Percentiles rank a stretch among this genome's conserved stretches.
These are phyloP conservation scores for Globisporangium takayamanum DNA, from an alignment of 352 stramenopile species.

Conservation along the genomic window DNA sequence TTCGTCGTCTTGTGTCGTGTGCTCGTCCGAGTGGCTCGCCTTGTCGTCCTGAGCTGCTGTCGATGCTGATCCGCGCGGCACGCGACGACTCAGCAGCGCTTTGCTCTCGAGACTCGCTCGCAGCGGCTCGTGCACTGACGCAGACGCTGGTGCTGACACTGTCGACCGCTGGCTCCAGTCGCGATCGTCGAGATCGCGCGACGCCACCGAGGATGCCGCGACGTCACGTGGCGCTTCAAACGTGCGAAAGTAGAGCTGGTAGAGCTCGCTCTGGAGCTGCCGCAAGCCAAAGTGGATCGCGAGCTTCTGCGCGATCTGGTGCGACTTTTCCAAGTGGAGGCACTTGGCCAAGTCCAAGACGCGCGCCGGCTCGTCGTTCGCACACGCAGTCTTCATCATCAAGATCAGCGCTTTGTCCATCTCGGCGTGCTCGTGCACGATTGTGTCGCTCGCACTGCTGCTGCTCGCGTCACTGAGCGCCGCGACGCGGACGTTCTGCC, in stretches of 20 bases:
- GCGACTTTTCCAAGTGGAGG: conserved; percentile 74
- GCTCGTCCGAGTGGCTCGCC: conserved; percentile 4
- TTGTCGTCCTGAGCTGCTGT: background rate
- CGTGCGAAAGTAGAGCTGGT: conserved; percentile 58
- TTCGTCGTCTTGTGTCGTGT: background rate
- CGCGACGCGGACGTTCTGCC: conserved; percentile 56
- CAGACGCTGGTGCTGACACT: background rate
- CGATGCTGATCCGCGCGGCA: background rate
- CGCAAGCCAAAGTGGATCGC: conserved; percentile 74
- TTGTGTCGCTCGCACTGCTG: conserved; percentile 8
- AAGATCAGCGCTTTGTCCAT: conserved; percentile 83
- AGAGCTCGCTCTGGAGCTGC: conserved; percentile 64
- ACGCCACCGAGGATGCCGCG: background rate
- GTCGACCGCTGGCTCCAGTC: conserved; percentile 1
- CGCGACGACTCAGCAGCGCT: conserved; percentile 13
- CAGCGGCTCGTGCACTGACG: conserved; percentile 3
- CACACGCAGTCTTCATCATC: conserved; percentile 77
- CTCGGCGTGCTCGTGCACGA: conserved; percentile 63
- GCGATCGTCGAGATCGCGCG: conserved; percentile 1
- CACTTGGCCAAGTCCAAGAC: conserved; percentile 79
- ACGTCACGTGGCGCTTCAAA: conserved; percentile 32
- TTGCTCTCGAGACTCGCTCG: conserved; percentile 11
- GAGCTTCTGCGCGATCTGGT: conserved; percentile 80
- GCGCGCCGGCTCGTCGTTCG: conserved; percentile 53
- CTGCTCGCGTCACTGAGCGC: conserved; percentile 22